Percentiles rank a stretch among this genome's conserved stretches.
Evolutionary conservation across 257 asterid genomes (phyloP).

Genomic region (Solanum chilense): DNA sequence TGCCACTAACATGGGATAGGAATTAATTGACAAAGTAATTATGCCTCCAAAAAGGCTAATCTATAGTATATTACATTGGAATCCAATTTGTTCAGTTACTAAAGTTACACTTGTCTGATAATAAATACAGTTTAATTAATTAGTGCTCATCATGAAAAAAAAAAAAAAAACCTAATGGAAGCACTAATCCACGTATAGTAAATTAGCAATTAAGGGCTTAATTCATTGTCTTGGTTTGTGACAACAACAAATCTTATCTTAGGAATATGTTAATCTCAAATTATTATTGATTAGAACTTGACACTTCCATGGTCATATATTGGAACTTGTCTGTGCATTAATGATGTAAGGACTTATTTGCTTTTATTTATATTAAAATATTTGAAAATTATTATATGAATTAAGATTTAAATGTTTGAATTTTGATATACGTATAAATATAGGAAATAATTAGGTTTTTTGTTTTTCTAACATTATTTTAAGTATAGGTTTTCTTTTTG

Average conservation of each 20-base stretch:
- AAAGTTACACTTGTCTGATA: neutral
- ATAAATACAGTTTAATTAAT: neutral
- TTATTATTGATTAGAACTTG: constrained; percentile 1
- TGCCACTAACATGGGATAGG: neutral
- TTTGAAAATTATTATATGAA: neutral
- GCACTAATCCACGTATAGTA: neutral
- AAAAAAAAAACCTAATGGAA: neutral
- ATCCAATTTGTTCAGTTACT: neutral
- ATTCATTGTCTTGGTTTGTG: neutral
- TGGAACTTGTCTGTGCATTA: constrained; percentile 10
- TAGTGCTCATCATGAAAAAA: neutral
- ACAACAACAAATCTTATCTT: neutral
- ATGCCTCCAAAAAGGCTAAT: constrained; percentile 6
- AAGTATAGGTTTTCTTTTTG: neutral
- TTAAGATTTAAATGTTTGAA: no score
- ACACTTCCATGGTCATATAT: constrained; percentile 23
- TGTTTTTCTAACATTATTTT: neutral
- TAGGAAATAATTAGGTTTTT: neutral
- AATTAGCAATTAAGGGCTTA: neutral
- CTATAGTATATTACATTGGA: neutral
- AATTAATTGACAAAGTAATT: constrained; percentile 1
- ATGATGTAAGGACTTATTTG: neutral
- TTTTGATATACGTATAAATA: no score
- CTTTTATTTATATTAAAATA: neutral
- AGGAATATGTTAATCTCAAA: neutral